Conservation (phyloP, 306 rosid species). For the Oemleria cerasiformis region DNA sequence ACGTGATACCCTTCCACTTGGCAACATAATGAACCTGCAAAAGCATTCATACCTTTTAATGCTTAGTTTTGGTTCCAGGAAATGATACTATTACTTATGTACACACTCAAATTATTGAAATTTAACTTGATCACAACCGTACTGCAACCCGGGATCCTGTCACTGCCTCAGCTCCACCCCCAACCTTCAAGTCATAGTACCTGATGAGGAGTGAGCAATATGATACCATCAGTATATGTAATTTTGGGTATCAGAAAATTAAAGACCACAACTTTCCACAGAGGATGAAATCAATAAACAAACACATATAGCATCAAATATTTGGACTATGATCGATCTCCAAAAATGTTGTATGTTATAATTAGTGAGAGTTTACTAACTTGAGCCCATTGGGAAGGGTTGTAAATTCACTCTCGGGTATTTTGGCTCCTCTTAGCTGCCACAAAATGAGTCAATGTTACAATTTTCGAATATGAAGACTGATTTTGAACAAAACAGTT, state of each 20-base stretch:
- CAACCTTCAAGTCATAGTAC: conserved; percentile 96
- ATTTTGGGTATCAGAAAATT: neutral
- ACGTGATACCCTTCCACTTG: conserved; percentile 87
- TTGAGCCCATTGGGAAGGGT: conserved; percentile 85
- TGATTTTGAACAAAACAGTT: neutral
- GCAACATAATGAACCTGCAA: conserved; percentile 96
- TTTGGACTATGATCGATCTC: neutral
- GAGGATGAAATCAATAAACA: conserved; percentile 19
- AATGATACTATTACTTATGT: neutral
- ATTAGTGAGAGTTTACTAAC: conserved; percentile 48
- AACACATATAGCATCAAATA: neutral
- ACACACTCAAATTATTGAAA: conserved; percentile 27
- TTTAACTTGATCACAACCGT: conserved; percentile 70
- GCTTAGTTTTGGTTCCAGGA: neutral
- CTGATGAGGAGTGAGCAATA: conserved; percentile 45
- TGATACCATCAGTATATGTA: conserved; percentile 10
- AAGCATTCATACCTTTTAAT: neutral
- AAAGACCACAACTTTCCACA: conserved; percentile 1
- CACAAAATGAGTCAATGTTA: conserved; percentile 17
- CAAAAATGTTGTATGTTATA: neutral
- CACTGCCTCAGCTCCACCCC: conserved; percentile 77
- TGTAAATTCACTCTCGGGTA: conserved; percentile 86
- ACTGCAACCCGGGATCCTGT: conserved; percentile 98
- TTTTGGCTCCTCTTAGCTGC: conserved; percentile 69
- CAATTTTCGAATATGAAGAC: neutral